Percentiles rank a stretch among this genome's conserved stretches.
Conservation (phyloP, 805 yeast genomes). For the Starmerella sp. region DNA sequence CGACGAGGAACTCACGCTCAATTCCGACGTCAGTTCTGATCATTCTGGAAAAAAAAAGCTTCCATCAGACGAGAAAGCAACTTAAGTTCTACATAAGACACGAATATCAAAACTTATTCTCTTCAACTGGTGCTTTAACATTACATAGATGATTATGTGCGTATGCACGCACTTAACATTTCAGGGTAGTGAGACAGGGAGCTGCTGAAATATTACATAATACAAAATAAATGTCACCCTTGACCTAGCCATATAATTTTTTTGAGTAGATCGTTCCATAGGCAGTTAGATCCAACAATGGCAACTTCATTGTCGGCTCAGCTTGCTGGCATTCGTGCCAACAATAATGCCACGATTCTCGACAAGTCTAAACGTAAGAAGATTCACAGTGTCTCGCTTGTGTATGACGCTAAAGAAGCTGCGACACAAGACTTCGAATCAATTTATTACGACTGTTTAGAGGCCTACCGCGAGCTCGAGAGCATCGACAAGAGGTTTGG, state of each 20-base stretch:
- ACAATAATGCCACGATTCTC: constrained; percentile 50
- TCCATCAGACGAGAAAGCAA: too few relatives aligned
- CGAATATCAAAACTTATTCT: too few relatives aligned
- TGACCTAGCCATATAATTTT: constrained; percentile 2
- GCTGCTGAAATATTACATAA: not conserved
- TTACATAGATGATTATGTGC: too few relatives aligned
- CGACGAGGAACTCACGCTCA: not conserved
- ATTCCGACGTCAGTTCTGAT: not conserved
- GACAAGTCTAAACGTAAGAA: constrained; percentile 81
- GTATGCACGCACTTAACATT: too few relatives aligned
- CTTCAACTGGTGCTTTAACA: too few relatives aligned
- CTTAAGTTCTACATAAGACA: too few relatives aligned
- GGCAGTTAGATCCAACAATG: constrained; percentile 6
- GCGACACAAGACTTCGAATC: constrained; percentile 89
- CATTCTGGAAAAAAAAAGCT: too few relatives aligned
- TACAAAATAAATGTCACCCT: not conserved
- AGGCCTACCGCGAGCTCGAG: constrained; percentile 64
- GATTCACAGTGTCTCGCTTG: constrained; percentile 76
- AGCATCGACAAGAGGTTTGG: constrained; percentile 64
- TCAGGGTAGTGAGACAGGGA: not conserved
- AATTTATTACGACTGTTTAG: constrained; percentile 57
- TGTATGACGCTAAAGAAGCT: constrained; percentile 77
- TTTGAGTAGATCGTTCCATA: not conserved
- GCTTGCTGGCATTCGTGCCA: constrained; percentile 47
- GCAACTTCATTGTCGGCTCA: constrained; percentile 61